Percentiles rank a stretch among this genome's conserved stretches.
phyloP scores from a whole-genome alignment of 495 filamentous ascomycete genomes.

The Cenococcum geophilum region DNA sequence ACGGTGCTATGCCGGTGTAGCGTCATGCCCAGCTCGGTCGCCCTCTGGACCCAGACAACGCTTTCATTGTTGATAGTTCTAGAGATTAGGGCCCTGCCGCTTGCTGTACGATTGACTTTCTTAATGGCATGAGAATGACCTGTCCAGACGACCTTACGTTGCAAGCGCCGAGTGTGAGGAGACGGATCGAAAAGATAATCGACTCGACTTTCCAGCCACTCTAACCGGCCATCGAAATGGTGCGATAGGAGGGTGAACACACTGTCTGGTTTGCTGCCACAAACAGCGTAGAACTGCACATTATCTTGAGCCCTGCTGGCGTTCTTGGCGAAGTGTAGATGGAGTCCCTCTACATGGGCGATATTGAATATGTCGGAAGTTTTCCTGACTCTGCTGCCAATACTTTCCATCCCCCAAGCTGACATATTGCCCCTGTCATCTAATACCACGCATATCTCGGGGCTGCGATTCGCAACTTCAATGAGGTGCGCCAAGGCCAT shows the following conservation, averaged over 20 bases:
- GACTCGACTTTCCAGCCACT: constrained; percentile 71
- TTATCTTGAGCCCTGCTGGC: constrained; percentile 47
- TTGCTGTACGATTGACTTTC: constrained; percentile 77
- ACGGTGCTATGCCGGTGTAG: constrained; percentile 65
- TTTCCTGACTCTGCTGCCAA: constrained; percentile 66
- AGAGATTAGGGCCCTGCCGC: constrained; percentile 73
- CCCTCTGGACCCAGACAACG: constrained; percentile 72
- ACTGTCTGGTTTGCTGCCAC: constrained; percentile 50
- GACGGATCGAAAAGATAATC: constrained; percentile 78
- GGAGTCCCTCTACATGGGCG: constrained; percentile 67
- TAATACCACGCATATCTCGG: constrained; percentile 80
- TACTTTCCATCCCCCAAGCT: constrained; percentile 88
- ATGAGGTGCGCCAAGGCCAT: constrained; percentile 76
- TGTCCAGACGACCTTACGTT: constrained; percentile 61
- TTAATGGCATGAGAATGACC: constrained; percentile 76
- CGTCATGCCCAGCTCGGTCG: constrained; percentile 43
- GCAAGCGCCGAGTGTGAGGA: constrained; percentile 56
- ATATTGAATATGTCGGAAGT: constrained; percentile 78
- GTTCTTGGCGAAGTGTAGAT: constrained; percentile 57
- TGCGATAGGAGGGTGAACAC: constrained; percentile 74
- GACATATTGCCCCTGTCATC: constrained; percentile 84
- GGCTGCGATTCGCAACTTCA: constrained; percentile 75
- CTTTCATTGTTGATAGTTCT: constrained; percentile 72
- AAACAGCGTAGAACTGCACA: constrained; percentile 69
- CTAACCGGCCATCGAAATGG: constrained; percentile 77